Evolutionary conservation across 441 rosid genomes (phyloP).

Genomic region (Populus tomentosa): DNA sequence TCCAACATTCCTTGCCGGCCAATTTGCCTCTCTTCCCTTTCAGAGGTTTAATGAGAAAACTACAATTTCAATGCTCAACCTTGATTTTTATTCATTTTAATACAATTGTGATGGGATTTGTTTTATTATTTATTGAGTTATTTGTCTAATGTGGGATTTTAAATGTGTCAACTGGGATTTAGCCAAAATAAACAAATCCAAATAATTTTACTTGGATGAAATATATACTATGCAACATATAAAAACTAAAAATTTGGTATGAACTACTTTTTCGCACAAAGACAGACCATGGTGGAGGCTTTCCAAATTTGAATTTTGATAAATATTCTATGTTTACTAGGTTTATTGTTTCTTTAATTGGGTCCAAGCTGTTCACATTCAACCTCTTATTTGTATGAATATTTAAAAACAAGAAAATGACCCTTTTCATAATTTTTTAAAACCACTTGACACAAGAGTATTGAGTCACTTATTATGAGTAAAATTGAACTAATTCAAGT

Average conservation of each 20-base stretch:
- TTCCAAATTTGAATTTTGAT: background rate
- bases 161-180: background rate
- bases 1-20: background rate
- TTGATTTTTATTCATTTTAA: no score
- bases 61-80: no score
- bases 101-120: background rate
- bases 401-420: no score
- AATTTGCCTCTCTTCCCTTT: background rate
- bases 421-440: background rate
- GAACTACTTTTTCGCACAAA: background rate
- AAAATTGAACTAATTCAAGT: no score
- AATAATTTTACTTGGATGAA: background rate
- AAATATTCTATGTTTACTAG: background rate
- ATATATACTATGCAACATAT: background rate
- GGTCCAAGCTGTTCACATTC: no score
- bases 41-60: no score
- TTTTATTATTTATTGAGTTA: no score
- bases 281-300: background rate
- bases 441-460: no score
- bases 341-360: background rate
- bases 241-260: background rate
- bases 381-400: no score
- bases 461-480: no score
- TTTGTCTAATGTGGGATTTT: no score
- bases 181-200: background rate